Base-by-base conservation (phyloP, 495 filamentous ascomycete species). In the Oidiodendron maius region DNA sequence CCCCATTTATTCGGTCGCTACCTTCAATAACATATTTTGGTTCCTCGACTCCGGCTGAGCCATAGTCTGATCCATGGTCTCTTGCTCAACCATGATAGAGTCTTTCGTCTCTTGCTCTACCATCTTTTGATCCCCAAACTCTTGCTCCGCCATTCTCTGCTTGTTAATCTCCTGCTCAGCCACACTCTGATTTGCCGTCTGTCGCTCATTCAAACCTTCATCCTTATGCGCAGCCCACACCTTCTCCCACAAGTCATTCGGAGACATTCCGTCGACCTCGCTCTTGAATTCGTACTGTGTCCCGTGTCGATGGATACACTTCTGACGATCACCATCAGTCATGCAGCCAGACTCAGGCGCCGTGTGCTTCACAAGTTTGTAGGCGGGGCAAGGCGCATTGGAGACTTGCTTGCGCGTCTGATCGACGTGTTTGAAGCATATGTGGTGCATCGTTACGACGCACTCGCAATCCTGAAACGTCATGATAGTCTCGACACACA, bases 401-500 rank as follows among this genome's bases (percentile, higher is more conserved):
- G 40, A 25, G 21, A 46, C 8, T 17, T 52, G 50, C 20, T n/a
- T 10, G 18, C 24, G 42, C 3, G 50, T 52, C 21, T 40, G 34
- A 2, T 18, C 6, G 35, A 53, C 21, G 25, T 48, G 28, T n/a
- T 4, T 12, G 4, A 37, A 16, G 30, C 48, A 51, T 10, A 50
- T 35, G 1, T 24, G 3, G 12, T 18, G 22, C 15, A 42, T 22
- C 8, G 43, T 16, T 2, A 4, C 20, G 21, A 20, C 22, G 45
- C 30, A 13, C 2, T 8, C 15, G 35, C 48, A 51, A 12, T 34
- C 15, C 17, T 11, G 30, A 21, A 44, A 44, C 1, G 17, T 35
- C 3, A 15, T 44, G 25, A 21, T 4, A 13, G 16, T 51, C 39
- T 44, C 30, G 39, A 13, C 3, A 44, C 48, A 51, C 48, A 51